These are phyloP conservation scores for Oxytropis ochrocephala DNA, from an alignment of 306 rosid species.

Conservation along the genomic window DNA sequence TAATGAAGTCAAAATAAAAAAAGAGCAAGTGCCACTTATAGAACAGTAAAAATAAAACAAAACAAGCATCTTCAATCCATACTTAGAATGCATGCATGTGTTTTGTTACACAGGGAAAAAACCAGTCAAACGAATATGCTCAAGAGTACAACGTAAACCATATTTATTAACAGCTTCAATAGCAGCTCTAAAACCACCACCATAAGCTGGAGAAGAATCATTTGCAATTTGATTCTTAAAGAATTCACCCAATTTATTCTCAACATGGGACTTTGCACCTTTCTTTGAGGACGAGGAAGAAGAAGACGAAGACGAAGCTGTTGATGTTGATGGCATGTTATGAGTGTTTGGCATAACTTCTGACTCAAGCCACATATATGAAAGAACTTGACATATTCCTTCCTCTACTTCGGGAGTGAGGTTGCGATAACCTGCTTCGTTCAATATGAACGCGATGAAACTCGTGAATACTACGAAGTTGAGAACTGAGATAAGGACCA, in stretches of 20 bases:
- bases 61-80: slow-evolving; percentile 1
- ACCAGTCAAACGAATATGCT: slow-evolving; percentile 76
- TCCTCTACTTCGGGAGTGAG: slow-evolving; percentile 91
- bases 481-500: neutral
- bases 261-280: slow-evolving; percentile 66
- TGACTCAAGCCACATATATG: slow-evolving; percentile 94
- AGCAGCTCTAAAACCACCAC: slow-evolving; percentile 91
- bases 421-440: slow-evolving; percentile 66
- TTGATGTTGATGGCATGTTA: slow-evolving; percentile 63
- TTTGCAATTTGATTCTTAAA: slow-evolving; percentile 80
- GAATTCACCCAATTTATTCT: slow-evolving; percentile 79
- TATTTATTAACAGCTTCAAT: slow-evolving; percentile 74
- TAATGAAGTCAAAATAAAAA: neutral
- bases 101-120: slow-evolving; percentile 54
- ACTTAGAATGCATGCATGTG: neutral
- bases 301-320: slow-evolving; percentile 39
- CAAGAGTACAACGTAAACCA: slow-evolving; percentile 73
- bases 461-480: neutral
- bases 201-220: slow-evolving; percentile 88
- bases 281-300: slow-evolving; percentile 63
- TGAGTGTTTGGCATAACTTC: slow-evolving; percentile 68
- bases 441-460: neutral
- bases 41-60: slow-evolving; percentile 2
- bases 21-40: slow-evolving; percentile 4
- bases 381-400: slow-evolving; percentile 95